Percentiles rank a stretch among this genome's conserved stretches.
Conservation (phyloP, 2,329 filamentous ascomycete species). For the Sporothrix brunneoviolacea region DNA sequence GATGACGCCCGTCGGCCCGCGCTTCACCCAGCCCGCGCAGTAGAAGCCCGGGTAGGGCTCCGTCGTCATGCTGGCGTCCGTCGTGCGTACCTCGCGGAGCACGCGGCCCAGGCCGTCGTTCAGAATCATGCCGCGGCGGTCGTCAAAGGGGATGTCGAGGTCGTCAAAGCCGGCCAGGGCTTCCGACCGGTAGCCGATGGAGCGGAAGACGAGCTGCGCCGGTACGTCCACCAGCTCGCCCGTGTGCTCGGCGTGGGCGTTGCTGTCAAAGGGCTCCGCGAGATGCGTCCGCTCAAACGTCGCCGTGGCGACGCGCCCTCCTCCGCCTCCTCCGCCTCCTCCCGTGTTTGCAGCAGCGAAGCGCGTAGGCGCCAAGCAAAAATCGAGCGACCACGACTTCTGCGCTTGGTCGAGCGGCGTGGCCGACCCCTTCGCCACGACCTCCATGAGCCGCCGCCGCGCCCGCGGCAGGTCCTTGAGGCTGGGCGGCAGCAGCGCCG, state of each 20-base stretch:
- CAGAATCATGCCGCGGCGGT: conserved; percentile 64
- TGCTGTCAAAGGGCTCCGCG: conserved; percentile 46
- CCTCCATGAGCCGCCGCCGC: conserved; percentile 69
- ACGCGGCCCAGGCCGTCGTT: conserved; percentile 79
- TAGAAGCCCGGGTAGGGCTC: conserved; percentile 65
- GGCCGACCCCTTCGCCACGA: conserved; percentile 68
- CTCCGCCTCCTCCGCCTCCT: conserved; percentile 34
- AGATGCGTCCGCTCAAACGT: conserved; percentile 60
- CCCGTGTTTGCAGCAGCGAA: conserved; percentile 55
- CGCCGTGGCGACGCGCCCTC: conserved; percentile 56
- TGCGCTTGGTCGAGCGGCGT: conserved; percentile 39
- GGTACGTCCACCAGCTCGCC: conserved; percentile 48
- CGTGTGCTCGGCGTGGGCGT: conserved; percentile 41
- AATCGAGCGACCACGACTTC: conserved; percentile 79
- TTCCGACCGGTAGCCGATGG: conserved; percentile 88
- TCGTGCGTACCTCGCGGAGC: conserved; percentile 30
- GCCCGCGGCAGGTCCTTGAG: conserved; percentile 66
- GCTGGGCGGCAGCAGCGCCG: conserved; percentile 59
- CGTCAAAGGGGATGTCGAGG: conserved; percentile 72
- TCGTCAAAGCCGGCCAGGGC: conserved; percentile 67
- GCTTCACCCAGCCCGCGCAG: conserved; percentile 94
- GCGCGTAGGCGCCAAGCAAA: conserved; percentile 68
- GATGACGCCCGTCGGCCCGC: conserved; percentile 90
- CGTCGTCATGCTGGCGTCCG: conserved; percentile 31
- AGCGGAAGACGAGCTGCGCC: conserved; percentile 74